A percentile compares a stretch with the other conserved stretches of the same genome.
Conservation (phyloP, 1,139 yeast genomes). For the Suhomyces anneliseae region DNA sequence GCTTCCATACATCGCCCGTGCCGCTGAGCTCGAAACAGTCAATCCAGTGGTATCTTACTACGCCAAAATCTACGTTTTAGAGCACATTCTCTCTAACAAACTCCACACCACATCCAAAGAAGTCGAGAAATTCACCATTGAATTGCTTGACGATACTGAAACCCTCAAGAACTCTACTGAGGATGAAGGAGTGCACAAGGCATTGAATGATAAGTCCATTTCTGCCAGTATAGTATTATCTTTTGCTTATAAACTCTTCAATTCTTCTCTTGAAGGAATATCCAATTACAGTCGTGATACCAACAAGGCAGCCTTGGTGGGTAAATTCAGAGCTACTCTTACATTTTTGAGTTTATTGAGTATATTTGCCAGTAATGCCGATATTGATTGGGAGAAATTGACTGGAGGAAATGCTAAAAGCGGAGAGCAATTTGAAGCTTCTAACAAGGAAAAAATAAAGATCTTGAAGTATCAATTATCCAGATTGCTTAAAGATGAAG, state of each 20-base stretch:
- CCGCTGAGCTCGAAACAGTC: slow-evolving; percentile 48
- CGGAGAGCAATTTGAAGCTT: slow-evolving; percentile 27
- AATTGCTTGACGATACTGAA: slow-evolving; percentile 67
- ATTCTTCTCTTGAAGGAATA: slow-evolving; percentile 39
- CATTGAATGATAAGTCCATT: slow-evolving; percentile 56
- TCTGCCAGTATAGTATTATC: slow-evolving; percentile 59
- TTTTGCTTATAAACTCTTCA: slow-evolving; percentile 64
- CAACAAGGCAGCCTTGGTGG: slow-evolving; percentile 27
- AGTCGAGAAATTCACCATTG: slow-evolving; percentile 57
- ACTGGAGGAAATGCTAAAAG: slow-evolving; percentile 33
- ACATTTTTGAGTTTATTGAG: slow-evolving; percentile 34
- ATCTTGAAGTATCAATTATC: slow-evolving; percentile 42
- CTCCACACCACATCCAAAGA: slow-evolving; percentile 54
- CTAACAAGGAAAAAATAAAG: slow-evolving; percentile 38
- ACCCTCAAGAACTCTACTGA: slow-evolving; percentile 36
- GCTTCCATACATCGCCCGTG: slow-evolving; percentile 46
- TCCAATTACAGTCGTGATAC: slow-evolving; percentile 25
- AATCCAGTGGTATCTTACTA: slow-evolving; percentile 60
- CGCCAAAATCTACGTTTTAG: slow-evolving; percentile 64
- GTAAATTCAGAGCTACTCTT: slow-evolving; percentile 39
- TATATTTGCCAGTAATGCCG: slow-evolving; percentile 30
- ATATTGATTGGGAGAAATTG: slow-evolving; percentile 32
- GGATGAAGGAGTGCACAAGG: slow-evolving; percentile 36
- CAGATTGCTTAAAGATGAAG: slow-evolving; percentile 39
- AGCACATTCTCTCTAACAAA: slow-evolving; percentile 58